Conservation (phyloP, 805 yeast genomes). For the Saccharomycopsis capsularis region DNA sequence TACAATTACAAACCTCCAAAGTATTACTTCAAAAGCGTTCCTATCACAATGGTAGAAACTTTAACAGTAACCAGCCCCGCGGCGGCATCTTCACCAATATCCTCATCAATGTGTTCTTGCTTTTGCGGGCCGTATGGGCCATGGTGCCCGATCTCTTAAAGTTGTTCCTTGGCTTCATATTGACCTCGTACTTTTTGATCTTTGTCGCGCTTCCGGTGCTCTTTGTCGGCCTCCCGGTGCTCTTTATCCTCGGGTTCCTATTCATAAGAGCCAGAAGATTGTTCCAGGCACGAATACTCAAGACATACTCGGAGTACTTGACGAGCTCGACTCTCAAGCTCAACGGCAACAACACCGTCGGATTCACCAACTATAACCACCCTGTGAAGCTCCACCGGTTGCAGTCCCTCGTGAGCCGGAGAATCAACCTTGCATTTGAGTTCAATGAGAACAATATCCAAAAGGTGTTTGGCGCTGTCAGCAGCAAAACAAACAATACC, state of each 20-base stretch:
- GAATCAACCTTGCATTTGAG: conserved; percentile 16
- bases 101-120: neutral
- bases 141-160: conserved; percentile 16
- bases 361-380: conserved; percentile 6
- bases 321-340: conserved; percentile 5
- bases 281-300: neutral
- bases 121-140: conserved; percentile 7
- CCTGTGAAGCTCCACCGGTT: conserved; percentile 13
- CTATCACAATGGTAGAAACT: neutral
- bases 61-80: neutral
- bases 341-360: neutral
- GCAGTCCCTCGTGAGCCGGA: conserved; percentile 4
- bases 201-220: conserved; percentile 17
- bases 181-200: conserved; percentile 15
- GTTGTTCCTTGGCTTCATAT: conserved; percentile 11
- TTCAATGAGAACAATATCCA: conserved; percentile 16
- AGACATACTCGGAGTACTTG: conserved; percentile 4
- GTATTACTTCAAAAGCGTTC: too few species aligned
- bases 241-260: conserved; percentile 3
- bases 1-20: too few species aligned
- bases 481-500: neutral
- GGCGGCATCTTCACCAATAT: neutral
- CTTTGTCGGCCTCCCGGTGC: conserved; percentile 12
- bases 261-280: conserved; percentile 6
- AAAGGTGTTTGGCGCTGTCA: neutral